phyloP scores from a whole-genome alignment of 2,329 filamentous ascomycete species.

The Phaeosphaeriaceae sp. region DNA sequence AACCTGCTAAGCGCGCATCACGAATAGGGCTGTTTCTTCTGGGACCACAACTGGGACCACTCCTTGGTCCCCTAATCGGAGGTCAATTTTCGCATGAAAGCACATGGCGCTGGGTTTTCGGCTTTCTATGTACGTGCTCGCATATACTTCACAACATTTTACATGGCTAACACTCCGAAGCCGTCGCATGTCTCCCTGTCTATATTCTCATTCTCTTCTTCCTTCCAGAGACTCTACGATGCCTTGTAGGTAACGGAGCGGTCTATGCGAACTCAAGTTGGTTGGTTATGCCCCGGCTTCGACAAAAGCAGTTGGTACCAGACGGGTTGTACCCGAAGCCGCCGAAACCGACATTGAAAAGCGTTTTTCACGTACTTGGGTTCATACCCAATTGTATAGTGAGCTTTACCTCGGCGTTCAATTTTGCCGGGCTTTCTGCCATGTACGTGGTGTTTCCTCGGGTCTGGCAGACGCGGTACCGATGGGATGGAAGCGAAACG shows the following conservation, averaged over 20 bases:
- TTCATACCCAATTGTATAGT: slow-evolving; percentile 19
- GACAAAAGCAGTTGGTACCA: slow-evolving; percentile 7
- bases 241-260: slow-evolving; percentile 50
- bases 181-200: slow-evolving; percentile 18
- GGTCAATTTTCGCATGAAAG: slow-evolving; percentile 41
- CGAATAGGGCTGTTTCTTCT: slow-evolving; percentile 50
- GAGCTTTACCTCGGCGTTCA: slow-evolving; percentile 10
- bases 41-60: slow-evolving; percentile 50
- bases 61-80: slow-evolving; percentile 50
- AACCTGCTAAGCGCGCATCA: slow-evolving; percentile 44
- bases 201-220: slow-evolving; percentile 35
- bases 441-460: slow-evolving; percentile 15
- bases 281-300: slow-evolving; percentile 7
- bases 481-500: slow-evolving; percentile 39
- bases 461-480: slow-evolving; percentile 29
- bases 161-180: slow-evolving; percentile 1
- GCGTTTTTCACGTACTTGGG: slow-evolving; percentile 5
- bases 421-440: slow-evolving; percentile 15
- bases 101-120: slow-evolving; percentile 52
- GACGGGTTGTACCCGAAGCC: slow-evolving; percentile 11
- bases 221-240: slow-evolving; percentile 53
- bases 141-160: background rate
- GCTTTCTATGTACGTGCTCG: slow-evolving; percentile 32
- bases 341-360: slow-evolving; percentile 6
- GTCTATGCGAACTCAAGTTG: slow-evolving; percentile 22